Base-by-base conservation (phyloP, 768 basidiomycete species). In the Leccinum sublutescens region DNA sequence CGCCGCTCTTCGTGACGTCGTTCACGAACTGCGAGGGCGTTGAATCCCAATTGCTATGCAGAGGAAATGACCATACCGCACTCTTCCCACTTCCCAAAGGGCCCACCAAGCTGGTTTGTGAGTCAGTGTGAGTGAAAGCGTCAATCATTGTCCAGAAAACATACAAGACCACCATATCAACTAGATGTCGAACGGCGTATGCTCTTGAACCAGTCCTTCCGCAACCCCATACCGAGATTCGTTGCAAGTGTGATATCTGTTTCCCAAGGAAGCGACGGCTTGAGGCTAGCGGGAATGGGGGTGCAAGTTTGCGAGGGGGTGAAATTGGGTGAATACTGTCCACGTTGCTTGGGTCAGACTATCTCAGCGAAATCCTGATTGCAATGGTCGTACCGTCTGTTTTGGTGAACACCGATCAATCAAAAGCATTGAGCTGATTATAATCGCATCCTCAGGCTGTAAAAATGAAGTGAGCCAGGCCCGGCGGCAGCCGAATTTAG, bases 71-170 rank as follows among this genome's bases (percentile, higher is more conserved):
- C 10, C 59, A n/a, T 64, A 68, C 67, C 52, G 5, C 25, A 45
- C 60, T 68, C 58, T 68, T 68, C 47, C 67, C 67, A 4, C 55
- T 33, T 17, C 62, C 67, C 0, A 64, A 55, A 43, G 67, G 67
- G 11, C 67, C 66, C 1, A 67, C 55, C 7, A 64, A 17, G 36
- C 67, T 69, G 23, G 10, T 49, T 12, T n/a, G 10, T 15, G 19
- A 47, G 52, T 67, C 23, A 66, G 52, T 23, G 23, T 23, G 23
- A 23, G 23, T 23, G 23, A 23, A 23, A 19, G 25, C 1, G 5
- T 33, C 12, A 10, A 43, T 23, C 23, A 3, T 23, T n/a, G 15
- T 3, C n/a, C 34, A 23, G 19, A 23, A 52, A 34, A 58, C 67
- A 29, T 8, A 52, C 51, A 31, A 52, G 21, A 52, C 51, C 11